phyloP scores from a whole-genome alignment of 2,329 filamentous ascomycete species.

The Fusarium xyrophilum region DNA sequence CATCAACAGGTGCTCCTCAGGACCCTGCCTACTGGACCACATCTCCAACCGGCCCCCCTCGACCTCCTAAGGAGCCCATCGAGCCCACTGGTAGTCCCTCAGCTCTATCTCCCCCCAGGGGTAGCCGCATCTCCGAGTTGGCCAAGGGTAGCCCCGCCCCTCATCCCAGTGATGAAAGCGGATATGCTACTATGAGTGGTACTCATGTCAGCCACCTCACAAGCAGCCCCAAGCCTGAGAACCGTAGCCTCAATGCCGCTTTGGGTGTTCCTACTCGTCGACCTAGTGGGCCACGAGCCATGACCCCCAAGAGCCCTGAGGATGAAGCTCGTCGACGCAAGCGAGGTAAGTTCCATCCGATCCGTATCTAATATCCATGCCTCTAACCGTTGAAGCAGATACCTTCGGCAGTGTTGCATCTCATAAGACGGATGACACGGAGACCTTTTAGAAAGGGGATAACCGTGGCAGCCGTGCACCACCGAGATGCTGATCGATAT shows the following conservation, averaged over 20 bases:
- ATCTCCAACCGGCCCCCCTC: constrained; percentile 57
- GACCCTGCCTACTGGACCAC: constrained; percentile 55
- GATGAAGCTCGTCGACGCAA: constrained; percentile 60
- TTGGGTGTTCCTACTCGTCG: constrained; percentile 59
- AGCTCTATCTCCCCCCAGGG: constrained; percentile 54
- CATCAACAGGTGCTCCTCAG: constrained; percentile 41
- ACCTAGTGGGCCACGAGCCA: constrained; percentile 65
- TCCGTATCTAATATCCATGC: background rate
- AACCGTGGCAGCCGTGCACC: constrained; percentile 1
- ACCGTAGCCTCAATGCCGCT: constrained; percentile 63
- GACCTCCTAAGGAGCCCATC: constrained; percentile 69
- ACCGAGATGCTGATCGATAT: constrained; percentile 7
- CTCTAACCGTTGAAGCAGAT: constrained; percentile 41
- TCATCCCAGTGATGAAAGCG: constrained; percentile 63
- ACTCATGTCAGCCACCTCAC: constrained; percentile 59
- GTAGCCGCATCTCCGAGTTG: constrained; percentile 58
- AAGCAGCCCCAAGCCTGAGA: constrained; percentile 63
- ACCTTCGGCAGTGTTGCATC: constrained; percentile 48
- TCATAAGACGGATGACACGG: constrained; percentile 48
- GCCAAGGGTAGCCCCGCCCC: constrained; percentile 63
- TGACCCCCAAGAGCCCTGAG: constrained; percentile 63
- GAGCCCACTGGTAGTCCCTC: constrained; percentile 52
- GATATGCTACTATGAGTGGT: constrained; percentile 58
- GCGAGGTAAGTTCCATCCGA: constrained; percentile 55
- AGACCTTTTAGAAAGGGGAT: constrained; percentile 45